phyloP scores from a whole-genome alignment of 1,284 basidiomycete genomes.

The Trametes pubescens region DNA sequence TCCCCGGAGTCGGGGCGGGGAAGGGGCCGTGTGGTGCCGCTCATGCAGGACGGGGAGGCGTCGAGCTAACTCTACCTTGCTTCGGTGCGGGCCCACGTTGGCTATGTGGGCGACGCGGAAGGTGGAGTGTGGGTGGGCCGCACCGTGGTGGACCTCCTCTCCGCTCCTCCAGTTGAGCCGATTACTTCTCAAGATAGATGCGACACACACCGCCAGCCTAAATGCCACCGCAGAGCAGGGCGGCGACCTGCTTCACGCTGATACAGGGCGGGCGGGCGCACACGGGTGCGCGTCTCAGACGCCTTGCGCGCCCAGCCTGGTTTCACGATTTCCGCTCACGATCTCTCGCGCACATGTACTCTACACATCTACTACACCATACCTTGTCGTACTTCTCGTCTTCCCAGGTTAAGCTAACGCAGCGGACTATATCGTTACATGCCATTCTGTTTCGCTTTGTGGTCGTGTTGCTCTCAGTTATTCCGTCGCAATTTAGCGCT shows the following conservation, averaged over 20 bases:
- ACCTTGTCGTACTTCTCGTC: background rate
- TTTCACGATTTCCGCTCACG: background rate
- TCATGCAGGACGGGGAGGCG: background rate
- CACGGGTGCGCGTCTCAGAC: background rate
- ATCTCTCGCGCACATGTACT: conserved; percentile 19
- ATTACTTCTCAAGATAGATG: background rate
- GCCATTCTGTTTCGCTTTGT: conserved; percentile 7
- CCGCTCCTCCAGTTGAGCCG: background rate
- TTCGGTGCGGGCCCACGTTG: conserved; percentile 11
- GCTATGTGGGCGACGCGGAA: background rate
- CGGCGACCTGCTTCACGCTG: background rate
- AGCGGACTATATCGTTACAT: background rate
- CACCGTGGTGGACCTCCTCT: background rate
- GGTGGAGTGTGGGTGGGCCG: background rate
- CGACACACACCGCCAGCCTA: background rate
- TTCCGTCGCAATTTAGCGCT: conserved; percentile 13
- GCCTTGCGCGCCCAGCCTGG: background rate
- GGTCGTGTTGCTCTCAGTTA: conserved; percentile 1
- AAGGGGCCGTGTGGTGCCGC: background rate
- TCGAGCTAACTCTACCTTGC: background rate
- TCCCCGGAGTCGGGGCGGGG: background rate
- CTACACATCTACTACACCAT: conserved; percentile 12
- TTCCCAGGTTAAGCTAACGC: background rate
- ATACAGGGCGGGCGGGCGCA: conserved; percentile 6
- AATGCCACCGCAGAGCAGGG: conserved; percentile 6